Evolutionary conservation across 345 rosid genomes (phyloP), one percentile per base, ranked within the genome.

Genomic region (Cochlearia excelsa): DNA sequence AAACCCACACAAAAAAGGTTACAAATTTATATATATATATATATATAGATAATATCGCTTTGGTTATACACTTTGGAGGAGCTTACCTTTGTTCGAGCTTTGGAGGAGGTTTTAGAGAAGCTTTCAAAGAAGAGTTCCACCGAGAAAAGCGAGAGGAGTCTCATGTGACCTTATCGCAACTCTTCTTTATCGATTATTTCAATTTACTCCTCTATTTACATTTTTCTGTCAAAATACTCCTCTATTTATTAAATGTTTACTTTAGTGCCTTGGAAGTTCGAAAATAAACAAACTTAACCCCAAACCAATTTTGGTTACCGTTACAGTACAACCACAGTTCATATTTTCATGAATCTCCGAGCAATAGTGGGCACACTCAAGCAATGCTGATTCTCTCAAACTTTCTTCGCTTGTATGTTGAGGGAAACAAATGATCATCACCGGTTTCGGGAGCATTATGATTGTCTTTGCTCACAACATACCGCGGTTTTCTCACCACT

Each of bases 401-500:
- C 55, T 80, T 82, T 72, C 84, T 78, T 45, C 90, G 79, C 61
- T 84, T 84, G 73, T 82, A 80, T 7, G 83, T 80, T 74, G 78
- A 74, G 41, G 83, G 81, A 66, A 67, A 63, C 47, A 59, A 49
- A 30, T 47, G 53, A 40, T 76, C 78, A 57, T 53, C 71, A 38
- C 55, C 65, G 2, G 62, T 55, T 57, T 79, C 66, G 61, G 71
- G 71, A 38, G 73, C 44, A 40, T 66, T 67, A 70, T 53, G 71
- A 66, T 59, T 52, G 54, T 74, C 59, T 51, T 74, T 62, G 44
- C 71, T 56, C 11, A 48, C 34, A 26, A 45, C 42, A 49, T 49
- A 62, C 54, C 69, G 61, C 28, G 75, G 61, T 56, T 59, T 67
- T 48, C 70, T 67, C 49, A 65, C 7, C 35, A n/a, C 40, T 47